phyloP scores from a whole-genome alignment of 2,329 filamentous ascomycete species.

The Apiospora kogelbergensis region DNA sequence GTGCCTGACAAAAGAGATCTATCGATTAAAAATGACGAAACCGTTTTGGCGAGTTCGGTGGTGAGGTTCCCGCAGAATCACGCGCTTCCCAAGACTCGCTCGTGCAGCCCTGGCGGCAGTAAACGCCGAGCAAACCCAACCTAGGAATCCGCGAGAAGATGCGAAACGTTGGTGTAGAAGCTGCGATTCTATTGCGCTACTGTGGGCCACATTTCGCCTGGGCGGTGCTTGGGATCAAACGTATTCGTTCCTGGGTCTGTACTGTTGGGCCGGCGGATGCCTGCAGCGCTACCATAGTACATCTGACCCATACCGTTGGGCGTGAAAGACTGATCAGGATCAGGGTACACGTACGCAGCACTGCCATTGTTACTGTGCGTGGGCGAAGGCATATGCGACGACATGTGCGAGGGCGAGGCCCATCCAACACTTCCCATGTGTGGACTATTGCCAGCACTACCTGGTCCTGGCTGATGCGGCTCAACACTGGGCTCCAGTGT shows the following conservation, averaged over 20 bases:
- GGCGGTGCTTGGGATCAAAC: conserved; percentile 62
- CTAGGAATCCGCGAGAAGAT: neutral
- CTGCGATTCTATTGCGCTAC: conserved; percentile 20
- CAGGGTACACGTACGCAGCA: conserved; percentile 73
- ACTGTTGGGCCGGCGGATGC: conserved; percentile 72
- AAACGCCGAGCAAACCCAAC: neutral
- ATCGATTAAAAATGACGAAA: conserved; percentile 13
- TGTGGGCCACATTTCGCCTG: conserved; percentile 50
- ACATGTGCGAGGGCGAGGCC: conserved; percentile 56
- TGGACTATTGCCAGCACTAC: conserved; percentile 79
- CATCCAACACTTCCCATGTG: conserved; percentile 82
- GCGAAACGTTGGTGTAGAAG: neutral
- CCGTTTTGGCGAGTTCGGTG: neutral
- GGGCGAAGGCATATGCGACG: conserved; percentile 70
- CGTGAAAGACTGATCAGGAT: conserved; percentile 70
- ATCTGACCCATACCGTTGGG: conserved; percentile 61
- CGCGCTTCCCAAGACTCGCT: neutral
- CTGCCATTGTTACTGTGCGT: conserved; percentile 63
- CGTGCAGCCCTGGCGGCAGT: neutral
- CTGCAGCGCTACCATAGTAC: conserved; percentile 64
- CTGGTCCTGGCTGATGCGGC: conserved; percentile 64
- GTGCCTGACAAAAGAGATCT: conserved; percentile 23
- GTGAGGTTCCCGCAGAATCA: no score
- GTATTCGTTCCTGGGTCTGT: conserved; percentile 62
- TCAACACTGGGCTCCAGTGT: conserved; percentile 85